phyloP scores from a whole-genome alignment of 495 filamentous ascomycete genomes.

The Xylaria venustula region DNA sequence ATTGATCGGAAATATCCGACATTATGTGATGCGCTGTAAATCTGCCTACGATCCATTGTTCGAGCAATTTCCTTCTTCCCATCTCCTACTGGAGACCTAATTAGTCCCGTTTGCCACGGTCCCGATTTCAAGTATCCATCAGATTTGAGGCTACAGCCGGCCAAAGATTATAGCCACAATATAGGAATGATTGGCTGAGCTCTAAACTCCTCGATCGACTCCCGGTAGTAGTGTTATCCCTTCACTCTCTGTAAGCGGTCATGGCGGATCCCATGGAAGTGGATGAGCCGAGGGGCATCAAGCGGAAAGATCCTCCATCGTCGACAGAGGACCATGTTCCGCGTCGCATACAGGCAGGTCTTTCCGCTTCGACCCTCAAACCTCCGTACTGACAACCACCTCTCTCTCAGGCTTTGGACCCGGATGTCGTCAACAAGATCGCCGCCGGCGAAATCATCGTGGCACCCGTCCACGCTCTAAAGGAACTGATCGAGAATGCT shows the following conservation, averaged over 20 bases:
- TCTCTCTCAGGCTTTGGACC: conserved; percentile 69
- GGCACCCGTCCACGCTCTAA: conserved; percentile 93
- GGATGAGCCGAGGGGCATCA: conserved; percentile 55
- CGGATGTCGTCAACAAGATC: conserved; percentile 98
- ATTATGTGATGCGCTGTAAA: too few relatives aligned
- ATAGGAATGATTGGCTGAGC: not conserved
- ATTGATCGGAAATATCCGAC: too few relatives aligned
- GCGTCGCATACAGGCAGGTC: conserved; percentile 63
- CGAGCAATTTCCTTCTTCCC: too few relatives aligned
- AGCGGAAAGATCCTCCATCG: conserved; percentile 53
- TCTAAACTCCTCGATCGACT: not conserved
- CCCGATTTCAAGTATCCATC: too few relatives aligned
- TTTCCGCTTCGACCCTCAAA: conserved; percentile 9
- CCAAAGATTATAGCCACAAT: too few relatives aligned
- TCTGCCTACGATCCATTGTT: too few relatives aligned
- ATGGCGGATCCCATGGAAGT: conserved; percentile 52
- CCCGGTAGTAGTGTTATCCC: not conserved
- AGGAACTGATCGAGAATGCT: conserved; percentile 96
- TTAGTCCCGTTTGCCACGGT: too few relatives aligned
- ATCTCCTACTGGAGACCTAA: too few relatives aligned
- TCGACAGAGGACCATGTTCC: conserved; percentile 50
- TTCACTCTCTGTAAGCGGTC: not conserved
- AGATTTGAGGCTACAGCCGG: too few relatives aligned
- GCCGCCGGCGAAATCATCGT: conserved; percentile 99
- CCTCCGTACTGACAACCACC: conserved; percentile 15